Base-by-base conservation (phyloP, 2,329 filamentous ascomycete species). In the Fusarium succisae region DNA sequence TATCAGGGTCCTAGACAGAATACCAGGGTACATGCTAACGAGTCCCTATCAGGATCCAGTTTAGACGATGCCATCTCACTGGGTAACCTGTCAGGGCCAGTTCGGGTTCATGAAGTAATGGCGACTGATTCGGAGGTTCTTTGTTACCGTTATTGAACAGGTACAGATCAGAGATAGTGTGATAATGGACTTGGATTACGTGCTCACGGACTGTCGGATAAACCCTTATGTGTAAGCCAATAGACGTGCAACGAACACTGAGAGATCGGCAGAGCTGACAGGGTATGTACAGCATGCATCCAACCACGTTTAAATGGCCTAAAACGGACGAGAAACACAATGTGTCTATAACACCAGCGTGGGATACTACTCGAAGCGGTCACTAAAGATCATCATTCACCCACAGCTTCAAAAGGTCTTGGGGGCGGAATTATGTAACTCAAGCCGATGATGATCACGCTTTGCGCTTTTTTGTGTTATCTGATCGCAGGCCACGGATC, bases 341-440 rank as follows among this genome's bases (percentile, higher is more conserved):
- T 8, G 2, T 1, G 1, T 53, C n/a, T 37, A 5, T 1, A 5
- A 8, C 7, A 5, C 6, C 8, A 37, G 30, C 9, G 50, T 7
- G 3, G 11, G 32, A 22, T 37, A 37, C 15, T 53, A 15, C 18
- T 22, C 18, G 3, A 4, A 15, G 32, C 13, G 18, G n/a, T 26
- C 3, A 20, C 5, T 1, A 3, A 24, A 26, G 24, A 47, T 28
- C 24, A 4, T 3, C 24, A 26, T 20, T 47, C 18, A 26, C 50
- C 32, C n/a, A 26, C 50, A 37, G 30, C 17, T 37, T 17, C 32
- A 53, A 53, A 53, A 22, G n/a, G 18, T 26, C 30, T 22, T 53
- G 32, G n/a, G 45, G n/a, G 50, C 50, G 18, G 50, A 26, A 26
- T 26, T 20, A 26, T 53, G 32, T 53, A 37, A 53, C n/a, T 26